phyloP scores from a whole-genome alignment of 345 rosid genomes.

The Melaleuca quinquenervia region DNA sequence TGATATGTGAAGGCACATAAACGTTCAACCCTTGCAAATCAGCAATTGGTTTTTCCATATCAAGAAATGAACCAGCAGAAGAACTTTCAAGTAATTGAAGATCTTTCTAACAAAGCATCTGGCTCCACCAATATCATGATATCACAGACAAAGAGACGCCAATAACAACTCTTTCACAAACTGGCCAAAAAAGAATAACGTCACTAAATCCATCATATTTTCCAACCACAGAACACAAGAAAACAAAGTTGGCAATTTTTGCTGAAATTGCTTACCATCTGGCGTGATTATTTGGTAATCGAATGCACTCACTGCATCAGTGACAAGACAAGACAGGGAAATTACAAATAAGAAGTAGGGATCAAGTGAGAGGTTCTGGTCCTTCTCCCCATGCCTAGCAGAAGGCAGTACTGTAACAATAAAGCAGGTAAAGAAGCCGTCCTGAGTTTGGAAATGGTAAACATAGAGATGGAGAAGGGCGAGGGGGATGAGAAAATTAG shows the following conservation, averaged over 20 bases:
- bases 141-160: not conserved
- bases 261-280: constrained; percentile 42
- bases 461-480: not conserved
- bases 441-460: not conserved
- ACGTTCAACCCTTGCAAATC: not conserved
- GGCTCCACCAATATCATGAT: not conserved
- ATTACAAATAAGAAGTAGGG: not conserved
- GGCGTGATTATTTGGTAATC: constrained; percentile 77
- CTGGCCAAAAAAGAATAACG: not conserved
- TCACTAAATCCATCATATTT: not conserved
- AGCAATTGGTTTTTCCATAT: not conserved
- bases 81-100: not conserved
- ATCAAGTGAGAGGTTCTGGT: not conserved
- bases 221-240: not conserved
- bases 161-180: not conserved
- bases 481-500: not conserved
- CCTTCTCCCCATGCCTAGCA: not conserved
- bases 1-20: not conserved
- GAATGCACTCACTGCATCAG: constrained; percentile 42
- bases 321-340: not conserved
- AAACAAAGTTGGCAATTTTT: not conserved
- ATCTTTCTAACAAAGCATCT: not conserved
- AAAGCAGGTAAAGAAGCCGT: not conserved
- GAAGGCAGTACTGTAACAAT: not conserved
- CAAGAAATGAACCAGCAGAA: not conserved